These are phyloP conservation scores for Cinchona pubescens DNA, from an alignment of 257 asterid species.

Conservation along the genomic window DNA sequence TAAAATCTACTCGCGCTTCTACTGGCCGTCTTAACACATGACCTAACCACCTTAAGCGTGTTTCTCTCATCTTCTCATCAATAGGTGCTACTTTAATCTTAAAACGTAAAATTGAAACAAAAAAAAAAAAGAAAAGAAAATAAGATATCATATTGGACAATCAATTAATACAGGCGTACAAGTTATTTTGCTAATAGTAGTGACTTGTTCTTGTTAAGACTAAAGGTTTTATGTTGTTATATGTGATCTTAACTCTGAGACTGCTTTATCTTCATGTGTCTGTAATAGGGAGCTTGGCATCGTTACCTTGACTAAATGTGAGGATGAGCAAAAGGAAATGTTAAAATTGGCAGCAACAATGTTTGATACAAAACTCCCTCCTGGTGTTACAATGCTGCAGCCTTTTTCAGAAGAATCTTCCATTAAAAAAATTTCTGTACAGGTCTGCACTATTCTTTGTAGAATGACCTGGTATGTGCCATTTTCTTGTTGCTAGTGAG, in stretches of 20 bases:
- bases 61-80: too few relatives aligned
- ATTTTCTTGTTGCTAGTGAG: not conserved
- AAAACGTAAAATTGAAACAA: too few relatives aligned
- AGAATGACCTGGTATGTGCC: not conserved
- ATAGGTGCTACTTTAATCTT: too few relatives aligned
- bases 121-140: not conserved
- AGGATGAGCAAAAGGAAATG: conserved; percentile 72
- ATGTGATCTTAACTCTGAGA: not conserved
- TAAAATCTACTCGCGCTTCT: too few relatives aligned
- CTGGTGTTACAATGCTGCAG: conserved; percentile 85
- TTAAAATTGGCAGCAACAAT: conserved; percentile 75
- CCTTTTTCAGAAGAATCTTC: conserved; percentile 93
- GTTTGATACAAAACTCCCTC: conserved; percentile 96
- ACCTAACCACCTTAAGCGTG: too few relatives aligned
- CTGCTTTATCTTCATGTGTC: conserved; percentile 1
- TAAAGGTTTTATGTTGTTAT: not conserved
- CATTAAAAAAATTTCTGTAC: conserved; percentile 71
- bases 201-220: not conserved
- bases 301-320: conserved; percentile 58
- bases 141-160: not conserved
- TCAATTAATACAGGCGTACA: not conserved
- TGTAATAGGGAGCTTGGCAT: conserved; percentile 84
- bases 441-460: conserved; percentile 45
- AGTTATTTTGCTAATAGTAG: not conserved
- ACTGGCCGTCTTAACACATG: too few relatives aligned